phyloP scores from a whole-genome alignment of 176 grass and related monocot species.

The Aechmea fasciata region DNA sequence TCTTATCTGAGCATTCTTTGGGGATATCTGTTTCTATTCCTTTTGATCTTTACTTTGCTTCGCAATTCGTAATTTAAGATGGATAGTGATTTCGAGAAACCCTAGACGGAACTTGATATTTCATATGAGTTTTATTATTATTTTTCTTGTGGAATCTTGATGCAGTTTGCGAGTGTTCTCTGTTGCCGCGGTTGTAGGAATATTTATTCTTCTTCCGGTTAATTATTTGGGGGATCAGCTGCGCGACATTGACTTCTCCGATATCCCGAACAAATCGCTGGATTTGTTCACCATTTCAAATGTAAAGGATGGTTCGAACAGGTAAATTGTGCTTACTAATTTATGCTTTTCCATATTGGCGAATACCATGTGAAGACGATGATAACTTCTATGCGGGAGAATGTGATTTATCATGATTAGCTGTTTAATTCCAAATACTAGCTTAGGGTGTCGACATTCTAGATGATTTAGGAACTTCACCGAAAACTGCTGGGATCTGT shows the following conservation, averaged over 20 bases:
- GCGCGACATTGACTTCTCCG: constrained; percentile 54
- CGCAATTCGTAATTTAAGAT: neutral
- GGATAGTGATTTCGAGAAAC: too few relatives aligned
- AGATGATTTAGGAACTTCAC: too few relatives aligned
- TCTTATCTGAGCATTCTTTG: neutral
- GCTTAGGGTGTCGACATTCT: too few relatives aligned
- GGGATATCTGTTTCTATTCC: neutral
- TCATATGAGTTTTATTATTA: neutral
- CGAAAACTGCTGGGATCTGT: too few relatives aligned
- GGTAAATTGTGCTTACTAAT: constrained; percentile 27
- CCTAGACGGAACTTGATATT: neutral
- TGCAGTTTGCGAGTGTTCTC: constrained; percentile 76
- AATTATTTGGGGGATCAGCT: constrained; percentile 80
- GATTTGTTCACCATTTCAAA: constrained; percentile 93
- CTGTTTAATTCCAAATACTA: too few relatives aligned
- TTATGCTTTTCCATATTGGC: neutral
- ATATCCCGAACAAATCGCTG: constrained; percentile 76
- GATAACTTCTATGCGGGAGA: too few relatives aligned
- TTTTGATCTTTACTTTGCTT: neutral
- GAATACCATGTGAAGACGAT: neutral
- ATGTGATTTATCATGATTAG: too few relatives aligned
- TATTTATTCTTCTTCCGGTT: constrained; percentile 69
- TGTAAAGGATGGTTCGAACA: constrained; percentile 67
- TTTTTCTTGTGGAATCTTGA: neutral
- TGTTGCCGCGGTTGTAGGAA: constrained; percentile 48